Conservation (phyloP, 139 green algal genomes). For the Klebsormidium nitens region DNA sequence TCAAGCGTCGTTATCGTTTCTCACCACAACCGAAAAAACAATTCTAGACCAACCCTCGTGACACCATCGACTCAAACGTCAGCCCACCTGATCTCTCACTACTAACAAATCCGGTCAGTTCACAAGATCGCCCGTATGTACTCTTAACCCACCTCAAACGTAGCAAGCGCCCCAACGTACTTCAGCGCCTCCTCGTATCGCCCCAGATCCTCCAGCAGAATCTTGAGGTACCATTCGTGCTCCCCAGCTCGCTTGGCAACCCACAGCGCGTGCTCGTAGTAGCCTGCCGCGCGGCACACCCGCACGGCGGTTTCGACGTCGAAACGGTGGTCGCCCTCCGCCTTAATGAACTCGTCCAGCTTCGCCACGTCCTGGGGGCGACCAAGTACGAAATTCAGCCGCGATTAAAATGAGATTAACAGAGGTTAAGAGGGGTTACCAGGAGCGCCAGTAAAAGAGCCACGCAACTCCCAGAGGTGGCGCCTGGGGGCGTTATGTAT, state of each 20-base stretch:
- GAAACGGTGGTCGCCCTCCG: slow-evolving; percentile 48
- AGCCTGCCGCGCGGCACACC: slow-evolving; percentile 76
- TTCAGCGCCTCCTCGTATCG: slow-evolving; percentile 69
- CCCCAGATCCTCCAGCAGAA: slow-evolving; percentile 80
- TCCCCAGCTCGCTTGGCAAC: slow-evolving; percentile 55
- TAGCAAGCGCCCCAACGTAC: slow-evolving; percentile 54
- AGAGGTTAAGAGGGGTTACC: too few relatives aligned
- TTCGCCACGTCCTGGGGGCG: slow-evolving; percentile 65
- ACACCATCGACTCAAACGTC: too few relatives aligned
- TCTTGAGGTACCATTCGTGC: slow-evolving; percentile 61
- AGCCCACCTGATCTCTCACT: too few relatives aligned
- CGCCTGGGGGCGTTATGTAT: too few relatives aligned
- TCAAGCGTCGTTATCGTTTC: too few relatives aligned
- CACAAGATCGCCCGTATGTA: too few relatives aligned
- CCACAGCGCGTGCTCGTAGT: slow-evolving; percentile 78
- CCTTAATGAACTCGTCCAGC: slow-evolving; percentile 50
- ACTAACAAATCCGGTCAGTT: too few relatives aligned
- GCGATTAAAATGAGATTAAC: too few relatives aligned
- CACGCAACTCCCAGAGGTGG: too few relatives aligned
- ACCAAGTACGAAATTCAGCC: neutral
- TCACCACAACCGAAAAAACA: too few relatives aligned
- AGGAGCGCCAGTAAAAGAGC: too few relatives aligned
- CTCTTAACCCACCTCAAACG: neutral
- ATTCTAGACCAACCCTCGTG: too few relatives aligned
- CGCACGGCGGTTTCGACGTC: slow-evolving; percentile 81